Evolutionary conservation across 345 rosid species (phyloP), one percentile per base, ranked within the genome.

Genomic region (Salix caprea): DNA sequence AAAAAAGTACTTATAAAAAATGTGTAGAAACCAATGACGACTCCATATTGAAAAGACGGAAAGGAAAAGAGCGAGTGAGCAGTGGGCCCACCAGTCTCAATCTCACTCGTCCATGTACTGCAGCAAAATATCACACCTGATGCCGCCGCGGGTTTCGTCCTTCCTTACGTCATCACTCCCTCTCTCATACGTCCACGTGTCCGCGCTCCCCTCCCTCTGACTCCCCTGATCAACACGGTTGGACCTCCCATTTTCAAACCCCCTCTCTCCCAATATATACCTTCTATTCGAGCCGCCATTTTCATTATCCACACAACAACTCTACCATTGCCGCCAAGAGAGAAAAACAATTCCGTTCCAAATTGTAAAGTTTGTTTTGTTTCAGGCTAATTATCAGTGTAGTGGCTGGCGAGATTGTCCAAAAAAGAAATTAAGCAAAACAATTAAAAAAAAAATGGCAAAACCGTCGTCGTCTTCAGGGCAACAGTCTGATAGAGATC

Each of bases 221-320:
- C 79, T 46, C 2, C 2, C 8, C 30, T 14, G 23, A 46, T 32
- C 77, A 65, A 84, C 89, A 34, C 88, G 85, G 74, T 78, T 67
- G 14, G 71, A 46, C n/a, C 68, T 69, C 66, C 75, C 23, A 65
- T 50, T 12, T 10, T 21, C 37, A 39, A 16, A 26, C 14, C 21
- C 14, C 1, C 28, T 46, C 23, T 16, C 6, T 28, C 48, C 3
- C 26, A 66, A 67, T 73, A 78, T 39, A 48, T 28, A 32, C 15
- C 66, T 1, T 7, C 42, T 3, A 2, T 4, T 39, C 3, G 18
- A 67, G 82, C 84, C 82, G 86, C 81, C 88, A 78, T 67, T 76
- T 42, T 48, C 67, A 36, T 12, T 56, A 64, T 68, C 69, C 28
- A 7, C 44, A 1, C 36, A 8, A 0, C 36, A 58, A 4, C 3